phyloP scores from a whole-genome alignment of 345 rosid genomes.

The Streptanthus diversifolius region DNA sequence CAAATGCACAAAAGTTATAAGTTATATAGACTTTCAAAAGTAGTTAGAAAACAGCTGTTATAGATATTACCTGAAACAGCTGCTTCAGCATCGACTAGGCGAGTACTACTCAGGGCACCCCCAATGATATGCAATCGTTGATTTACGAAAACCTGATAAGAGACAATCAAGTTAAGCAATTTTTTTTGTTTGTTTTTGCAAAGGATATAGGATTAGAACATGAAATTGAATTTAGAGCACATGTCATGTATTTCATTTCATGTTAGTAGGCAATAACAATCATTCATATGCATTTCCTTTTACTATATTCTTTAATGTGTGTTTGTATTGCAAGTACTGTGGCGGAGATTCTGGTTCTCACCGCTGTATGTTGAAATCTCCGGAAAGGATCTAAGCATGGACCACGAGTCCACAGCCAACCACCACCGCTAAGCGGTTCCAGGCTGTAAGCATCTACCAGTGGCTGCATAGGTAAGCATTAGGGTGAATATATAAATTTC shows the following conservation, averaged over 20 bases:
- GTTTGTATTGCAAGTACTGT: background rate
- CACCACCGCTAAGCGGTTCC: constrained; percentile 59
- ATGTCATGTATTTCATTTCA: no score
- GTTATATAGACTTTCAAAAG: background rate
- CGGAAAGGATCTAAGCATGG: constrained; percentile 68
- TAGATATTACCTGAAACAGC: constrained; percentile 60
- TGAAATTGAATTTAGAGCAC: background rate
- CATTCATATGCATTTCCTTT: no score
- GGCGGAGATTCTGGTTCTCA: constrained; percentile 34
- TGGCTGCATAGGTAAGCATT: constrained; percentile 46
- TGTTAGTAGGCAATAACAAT: no score
- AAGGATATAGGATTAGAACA: background rate
- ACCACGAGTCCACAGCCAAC: constrained; percentile 76
- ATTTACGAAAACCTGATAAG: constrained; percentile 66
- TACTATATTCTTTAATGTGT: background rate
- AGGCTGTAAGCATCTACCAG: constrained; percentile 77
- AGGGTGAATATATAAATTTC: background rate
- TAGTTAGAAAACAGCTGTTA: constrained; percentile 1
- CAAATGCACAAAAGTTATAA: constrained; percentile 2
- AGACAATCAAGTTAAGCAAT: background rate
- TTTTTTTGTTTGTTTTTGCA: background rate
- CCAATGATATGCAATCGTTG: constrained; percentile 78
- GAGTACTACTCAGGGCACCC: constrained; percentile 57
- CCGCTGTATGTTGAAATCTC: constrained; percentile 78
- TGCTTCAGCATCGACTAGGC: constrained; percentile 56